A percentile compares a stretch with the other conserved stretches of the same genome.
These are phyloP conservation scores for Alopecurus myosuroides DNA, from an alignment of 176 grass and related monocot genomes.

Conservation along the genomic window DNA sequence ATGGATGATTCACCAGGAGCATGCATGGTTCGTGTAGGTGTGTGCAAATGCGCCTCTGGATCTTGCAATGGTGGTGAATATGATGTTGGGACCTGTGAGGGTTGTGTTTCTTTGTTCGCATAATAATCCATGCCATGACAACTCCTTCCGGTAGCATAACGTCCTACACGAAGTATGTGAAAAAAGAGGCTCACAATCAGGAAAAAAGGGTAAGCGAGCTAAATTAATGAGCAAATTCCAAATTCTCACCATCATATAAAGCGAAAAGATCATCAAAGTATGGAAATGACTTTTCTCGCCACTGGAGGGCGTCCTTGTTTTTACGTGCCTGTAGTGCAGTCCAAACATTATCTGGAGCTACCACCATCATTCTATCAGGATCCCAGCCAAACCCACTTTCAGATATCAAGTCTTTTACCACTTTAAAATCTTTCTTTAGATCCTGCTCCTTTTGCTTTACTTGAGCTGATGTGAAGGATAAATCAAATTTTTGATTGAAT, in stretches of 20 bases:
- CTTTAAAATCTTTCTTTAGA: not conserved
- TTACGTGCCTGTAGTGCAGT: not conserved
- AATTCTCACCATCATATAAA: not conserved
- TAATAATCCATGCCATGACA: conserved; percentile 19
- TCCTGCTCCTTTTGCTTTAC: conserved; percentile 21
- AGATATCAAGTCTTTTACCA: not conserved
- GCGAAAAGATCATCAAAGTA: not conserved
- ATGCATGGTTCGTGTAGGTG: too few species aligned
- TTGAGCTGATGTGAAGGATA: not conserved
- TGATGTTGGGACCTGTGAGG: not conserved
- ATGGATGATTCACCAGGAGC: not conserved
- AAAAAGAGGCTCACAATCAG: too few species aligned
- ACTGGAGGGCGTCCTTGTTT: too few species aligned
- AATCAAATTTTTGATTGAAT: not conserved
- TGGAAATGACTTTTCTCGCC: not conserved
- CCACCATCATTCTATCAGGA: not conserved
- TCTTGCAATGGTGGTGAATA: not conserved
- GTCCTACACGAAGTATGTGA: not conserved
- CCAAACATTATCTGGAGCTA: not conserved
- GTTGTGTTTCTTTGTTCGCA: not conserved
- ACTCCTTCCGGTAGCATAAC: conserved; percentile 3
- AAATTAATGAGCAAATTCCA: not conserved
- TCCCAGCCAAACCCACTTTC: conserved; percentile 18
- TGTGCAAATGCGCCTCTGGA: too few species aligned
- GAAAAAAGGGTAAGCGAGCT: too few species aligned